Percentiles rank a stretch among this genome's conserved stretches.
These are phyloP conservation scores for Arctium minus DNA, from an alignment of 129 eudicot genomes.

Conservation along the genomic window DNA sequence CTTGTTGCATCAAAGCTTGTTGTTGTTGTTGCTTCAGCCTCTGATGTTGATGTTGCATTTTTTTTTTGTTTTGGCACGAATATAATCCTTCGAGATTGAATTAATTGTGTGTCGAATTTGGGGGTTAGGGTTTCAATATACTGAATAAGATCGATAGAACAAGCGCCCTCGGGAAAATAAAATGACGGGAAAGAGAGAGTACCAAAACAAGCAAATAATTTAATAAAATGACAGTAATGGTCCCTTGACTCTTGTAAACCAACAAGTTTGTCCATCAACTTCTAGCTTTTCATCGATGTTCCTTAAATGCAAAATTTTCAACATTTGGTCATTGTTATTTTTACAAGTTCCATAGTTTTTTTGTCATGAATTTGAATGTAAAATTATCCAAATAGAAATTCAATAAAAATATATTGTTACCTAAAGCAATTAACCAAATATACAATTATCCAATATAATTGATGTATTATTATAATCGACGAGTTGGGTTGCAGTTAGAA, in stretches of 20 bases:
- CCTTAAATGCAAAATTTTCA: background rate
- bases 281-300: background rate
- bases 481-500: too few relatives aligned
- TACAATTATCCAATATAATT: too few relatives aligned
- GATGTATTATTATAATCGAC: too few relatives aligned
- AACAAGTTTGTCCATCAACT: background rate
- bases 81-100: slow-evolving; percentile 13
- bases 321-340: background rate
- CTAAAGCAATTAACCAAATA: too few relatives aligned
- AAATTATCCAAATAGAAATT: too few relatives aligned
- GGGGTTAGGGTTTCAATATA: slow-evolving; percentile 47
- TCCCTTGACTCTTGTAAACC: slow-evolving; percentile 1
- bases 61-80: slow-evolving; percentile 8
- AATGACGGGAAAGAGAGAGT: slow-evolving; percentile 23
- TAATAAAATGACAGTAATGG: slow-evolving; percentile 12
- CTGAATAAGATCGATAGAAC: slow-evolving; percentile 23
- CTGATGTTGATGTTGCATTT: slow-evolving; percentile 69
- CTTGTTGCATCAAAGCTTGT: slow-evolving; percentile 92
- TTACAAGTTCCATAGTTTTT: background rate
- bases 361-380: too few relatives aligned
- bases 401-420: too few relatives aligned
- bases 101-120: slow-evolving; percentile 24
- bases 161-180: slow-evolving; percentile 27
- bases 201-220: slow-evolving; percentile 14
- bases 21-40: slow-evolving; percentile 80